A percentile compares a stretch with the other conserved stretches of the same genome.
These are phyloP conservation scores for Eustoma russellianum DNA, from an alignment of 257 asterid species.

Conservation along the genomic window DNA sequence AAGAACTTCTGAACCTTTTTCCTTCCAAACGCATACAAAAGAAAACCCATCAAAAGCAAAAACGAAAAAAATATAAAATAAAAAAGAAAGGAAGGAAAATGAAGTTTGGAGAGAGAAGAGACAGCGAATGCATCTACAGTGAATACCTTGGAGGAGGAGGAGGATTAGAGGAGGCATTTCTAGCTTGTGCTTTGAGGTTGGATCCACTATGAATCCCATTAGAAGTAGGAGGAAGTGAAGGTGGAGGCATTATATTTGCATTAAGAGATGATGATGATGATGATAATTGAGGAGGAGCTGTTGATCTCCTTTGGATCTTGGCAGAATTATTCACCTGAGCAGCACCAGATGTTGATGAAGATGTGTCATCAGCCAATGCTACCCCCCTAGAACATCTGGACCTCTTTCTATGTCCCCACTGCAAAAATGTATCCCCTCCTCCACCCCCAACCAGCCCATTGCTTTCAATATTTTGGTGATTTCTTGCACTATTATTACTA, in stretches of 20 bases:
- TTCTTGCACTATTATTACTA: not conserved
- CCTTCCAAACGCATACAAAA: not conserved
- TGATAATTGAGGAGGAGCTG: conserved; percentile 6
- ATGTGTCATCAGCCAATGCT: conserved; percentile 27
- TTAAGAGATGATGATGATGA: conserved; percentile 4
- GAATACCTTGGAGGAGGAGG: conserved; percentile 20
- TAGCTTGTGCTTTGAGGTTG: conserved; percentile 8
- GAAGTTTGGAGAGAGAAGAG: not conserved
- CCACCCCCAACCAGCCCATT: conserved; percentile 11
- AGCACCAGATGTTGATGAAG: conserved; percentile 17
- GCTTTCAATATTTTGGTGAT: conserved; percentile 12
- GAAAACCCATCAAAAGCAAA: too few species aligned
- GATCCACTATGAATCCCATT: conserved; percentile 12
- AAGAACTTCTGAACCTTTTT: too few species aligned
- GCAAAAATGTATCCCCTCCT: conserved; percentile 20
- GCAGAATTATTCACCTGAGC: conserved; percentile 9
- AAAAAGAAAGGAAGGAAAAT: too few species aligned
- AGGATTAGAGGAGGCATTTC: conserved; percentile 10
- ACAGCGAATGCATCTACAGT: not conserved
- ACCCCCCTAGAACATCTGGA: conserved; percentile 55
- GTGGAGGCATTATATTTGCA: conserved; percentile 18
- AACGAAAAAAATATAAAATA: too few species aligned
- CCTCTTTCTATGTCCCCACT: conserved; percentile 88
- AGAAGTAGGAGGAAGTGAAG: conserved; percentile 10
- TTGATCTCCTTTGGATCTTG: conserved; percentile 19